Percentiles rank a stretch among this genome's conserved stretches.
These are phyloP conservation scores for Multifurca ochricompacta DNA, from an alignment of 768 basidiomycete species.

Conservation along the genomic window DNA sequence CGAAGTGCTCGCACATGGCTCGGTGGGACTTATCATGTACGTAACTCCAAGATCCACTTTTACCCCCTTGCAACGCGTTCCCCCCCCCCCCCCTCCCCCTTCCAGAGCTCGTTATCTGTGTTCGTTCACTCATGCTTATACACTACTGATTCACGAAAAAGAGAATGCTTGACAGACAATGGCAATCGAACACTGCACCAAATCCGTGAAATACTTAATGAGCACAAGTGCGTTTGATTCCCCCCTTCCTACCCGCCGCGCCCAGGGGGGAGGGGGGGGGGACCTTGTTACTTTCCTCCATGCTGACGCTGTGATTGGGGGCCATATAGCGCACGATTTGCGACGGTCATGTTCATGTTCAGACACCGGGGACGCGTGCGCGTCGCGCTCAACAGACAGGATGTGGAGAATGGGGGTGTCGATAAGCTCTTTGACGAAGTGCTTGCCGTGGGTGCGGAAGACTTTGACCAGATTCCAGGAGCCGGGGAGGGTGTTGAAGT, in stretches of 20 bases:
- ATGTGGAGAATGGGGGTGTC: not conserved
- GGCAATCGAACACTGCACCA: constrained; percentile 17
- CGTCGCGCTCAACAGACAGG: constrained; percentile 9
- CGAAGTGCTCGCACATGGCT: constrained; percentile 20
- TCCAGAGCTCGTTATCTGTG: not conserved
- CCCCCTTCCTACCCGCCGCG: too few relatives aligned
- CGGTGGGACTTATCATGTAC: constrained; percentile 21
- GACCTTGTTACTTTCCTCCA: too few relatives aligned
- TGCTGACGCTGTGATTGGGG: not conserved
- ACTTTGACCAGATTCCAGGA: constrained; percentile 10
- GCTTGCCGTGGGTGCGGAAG: constrained; percentile 17
- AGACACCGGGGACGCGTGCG: constrained; percentile 15
- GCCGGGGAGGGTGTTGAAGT: constrained; percentile 7
- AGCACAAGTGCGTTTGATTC: constrained; percentile 14
- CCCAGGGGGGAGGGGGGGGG: too few relatives aligned
- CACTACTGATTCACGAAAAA: constrained; percentile 12
- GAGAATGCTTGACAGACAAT: constrained; percentile 21
- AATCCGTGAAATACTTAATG: constrained; percentile 17
- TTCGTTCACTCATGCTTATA: too few relatives aligned
- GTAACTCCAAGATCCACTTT: too few relatives aligned
- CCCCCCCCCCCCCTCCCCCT: not conserved
- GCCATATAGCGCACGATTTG: constrained; percentile 16
- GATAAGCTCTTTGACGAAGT: constrained; percentile 16
- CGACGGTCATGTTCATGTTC: constrained; percentile 21
- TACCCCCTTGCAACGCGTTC: not conserved